Percentiles rank a stretch among this genome's conserved stretches.
These are phyloP conservation scores for Kluyveromyces dobzhanskii DNA, from an alignment of 805 yeast species.

Conservation along the genomic window DNA sequence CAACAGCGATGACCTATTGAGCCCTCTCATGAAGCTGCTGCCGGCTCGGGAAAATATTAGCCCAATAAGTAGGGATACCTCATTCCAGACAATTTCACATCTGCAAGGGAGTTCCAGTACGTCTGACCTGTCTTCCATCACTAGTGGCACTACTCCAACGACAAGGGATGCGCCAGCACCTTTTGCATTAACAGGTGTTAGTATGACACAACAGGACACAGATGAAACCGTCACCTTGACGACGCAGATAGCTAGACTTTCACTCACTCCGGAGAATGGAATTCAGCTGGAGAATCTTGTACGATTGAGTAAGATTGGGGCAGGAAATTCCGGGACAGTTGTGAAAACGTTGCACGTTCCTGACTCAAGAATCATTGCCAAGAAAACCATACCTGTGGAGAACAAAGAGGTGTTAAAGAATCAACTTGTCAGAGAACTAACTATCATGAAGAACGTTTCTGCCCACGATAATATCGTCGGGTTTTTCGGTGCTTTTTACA, in stretches of 20 bases:
- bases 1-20: neutral
- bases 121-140: constrained; percentile 9
- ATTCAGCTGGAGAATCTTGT: constrained; percentile 61
- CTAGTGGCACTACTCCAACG: neutral
- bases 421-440: constrained; percentile 80
- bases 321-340: constrained; percentile 93
- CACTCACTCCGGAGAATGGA: constrained; percentile 14
- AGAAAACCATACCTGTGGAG: constrained; percentile 80
- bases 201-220: constrained; percentile 6
- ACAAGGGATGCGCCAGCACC: neutral
- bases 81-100: neutral
- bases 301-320: constrained; percentile 69
- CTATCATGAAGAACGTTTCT: constrained; percentile 85
- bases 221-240: constrained; percentile 7
- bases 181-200: neutral
- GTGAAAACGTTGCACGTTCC: constrained; percentile 84
- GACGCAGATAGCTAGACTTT: constrained; percentile 10
- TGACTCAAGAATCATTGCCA: constrained; percentile 81
- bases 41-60: neutral
- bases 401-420: constrained; percentile 36
- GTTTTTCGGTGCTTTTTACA: constrained; percentile 83
- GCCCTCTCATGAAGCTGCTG: neutral
- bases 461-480: constrained; percentile 72
- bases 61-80: neutral
- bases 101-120: constrained; percentile 7